Evolutionary conservation across 768 basidiomycete species (phyloP), one percentile per base, ranked within the genome.

Genomic region (Infundibulicybe gibba): DNA sequence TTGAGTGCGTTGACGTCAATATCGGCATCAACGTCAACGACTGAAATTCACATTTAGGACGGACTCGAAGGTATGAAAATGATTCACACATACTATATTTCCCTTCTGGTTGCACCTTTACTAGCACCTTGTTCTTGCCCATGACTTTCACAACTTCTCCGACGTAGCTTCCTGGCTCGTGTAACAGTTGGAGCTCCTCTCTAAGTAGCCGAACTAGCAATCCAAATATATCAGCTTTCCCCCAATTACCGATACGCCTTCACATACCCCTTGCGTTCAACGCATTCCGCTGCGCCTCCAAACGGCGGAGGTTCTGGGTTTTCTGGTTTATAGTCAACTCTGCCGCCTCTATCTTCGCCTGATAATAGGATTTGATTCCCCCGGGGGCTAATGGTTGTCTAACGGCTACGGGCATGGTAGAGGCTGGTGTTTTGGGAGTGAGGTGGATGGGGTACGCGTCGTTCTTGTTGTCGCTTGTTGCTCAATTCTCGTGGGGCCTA

Each of bases 51-150:
- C 3, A 3, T 40, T 37, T 34, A 44, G 19, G 35, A 15, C 40
- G 14, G 10, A 40, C 35, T 14, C 6, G 12, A 41, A 32, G n/a
- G 41, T 14, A n/a, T 32, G 16, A 2, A 15, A 30, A n/a, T 12
- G 39, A 17, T 34, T 17, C 14, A n/a, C 34, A 79, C 90, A 59
- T 54, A 97, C 94, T 95, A 72, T 97, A 97, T 82, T 97, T 97
- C 44, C 95, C 97, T 72, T 99, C 94, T 0, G 94, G 95, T 63
- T 97, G 94, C 5, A 98, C 93, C 65, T 99, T 97, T 52, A 99
- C 94, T 35, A 98, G 70, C 12, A 98, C 94, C 68, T 97, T 97
- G 66, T 85, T 98, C 86, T 97, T 97, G 46, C 94, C 93, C 97
- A 98, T 99, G 5, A 97, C 87, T 69, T 95, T 98, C 55, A 97